Evolutionary conservation across 108 stramenopile species (phyloP), one percentile per base, ranked within the genome.

Genomic region (Conticribra weissflogii): DNA sequence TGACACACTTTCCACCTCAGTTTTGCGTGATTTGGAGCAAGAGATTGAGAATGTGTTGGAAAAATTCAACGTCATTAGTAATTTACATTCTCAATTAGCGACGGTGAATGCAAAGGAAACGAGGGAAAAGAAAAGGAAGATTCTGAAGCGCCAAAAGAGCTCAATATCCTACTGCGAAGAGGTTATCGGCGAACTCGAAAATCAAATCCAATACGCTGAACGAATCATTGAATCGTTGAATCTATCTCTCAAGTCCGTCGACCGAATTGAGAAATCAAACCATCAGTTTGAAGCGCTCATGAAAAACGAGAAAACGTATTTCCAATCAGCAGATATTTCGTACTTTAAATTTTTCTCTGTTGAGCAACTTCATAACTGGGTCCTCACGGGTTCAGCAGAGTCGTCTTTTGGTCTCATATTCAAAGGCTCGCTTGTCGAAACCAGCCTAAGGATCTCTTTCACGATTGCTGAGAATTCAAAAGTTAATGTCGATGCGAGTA

Each of bases 321-420:
- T 62, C 33, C 45, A 28, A 30, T n/a, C 56, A 32, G 76, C 83
- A 27, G 80, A 84, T 58, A 59, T 46, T 12, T 52, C 70, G 25
- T 81, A 81, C 53, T 78, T 59, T 44, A 78, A 71, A 28, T 81
- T 74, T 65, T 65, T 84, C 30, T 80, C 81, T 12, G 46, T 83
- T 19, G 78, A 74, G 55, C 79, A 71, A 31, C 66, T 85, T 44
- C 84, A 85, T 33, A 80, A 75, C 30, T 85, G 84, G 84, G 46
- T 75, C 3, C 52, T 81, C 5, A 71, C 65, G 24, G 57, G 68
- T 29, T 59, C 79, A 12, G 64, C 30, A 51, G 70, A 76, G 21
- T 55, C 64, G 18, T 59, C 55, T 22, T 48, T 82, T 2, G 49
- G 65, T 54, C 44, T 85, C 49, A 45, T 69, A 5, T 75, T 79